phyloP scores from a whole-genome alignment of 352 stramenopile species.

The Phytophthora pistaciae region DNA sequence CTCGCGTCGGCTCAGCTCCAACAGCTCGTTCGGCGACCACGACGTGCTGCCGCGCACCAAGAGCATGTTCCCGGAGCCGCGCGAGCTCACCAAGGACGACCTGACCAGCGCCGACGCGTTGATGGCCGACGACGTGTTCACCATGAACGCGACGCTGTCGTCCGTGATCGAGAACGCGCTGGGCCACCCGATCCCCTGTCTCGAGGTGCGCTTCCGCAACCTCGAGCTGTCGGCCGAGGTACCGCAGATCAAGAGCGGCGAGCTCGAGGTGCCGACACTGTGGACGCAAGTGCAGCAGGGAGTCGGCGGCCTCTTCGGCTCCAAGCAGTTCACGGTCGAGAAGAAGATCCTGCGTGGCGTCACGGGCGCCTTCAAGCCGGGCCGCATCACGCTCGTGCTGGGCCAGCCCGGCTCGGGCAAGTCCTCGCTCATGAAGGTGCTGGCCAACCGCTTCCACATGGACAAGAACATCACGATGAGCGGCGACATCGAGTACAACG shows the following conservation, averaged over 20 bases:
- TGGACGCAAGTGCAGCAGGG: conserved; percentile 16
- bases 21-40: conserved; percentile 21
- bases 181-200: conserved; percentile 53
- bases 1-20: conserved; percentile 33
- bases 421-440: conserved; percentile 52
- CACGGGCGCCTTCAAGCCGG: conserved; percentile 54
- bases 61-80: conserved; percentile 47
- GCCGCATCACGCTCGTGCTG: conserved; percentile 65
- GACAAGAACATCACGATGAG: conserved; percentile 49
- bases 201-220: conserved; percentile 67
- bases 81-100: conserved; percentile 36
- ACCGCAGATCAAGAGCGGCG: conserved; percentile 30
- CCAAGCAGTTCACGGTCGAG: conserved; percentile 5
- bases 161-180: conserved; percentile 54
- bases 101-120: conserved; percentile 59
- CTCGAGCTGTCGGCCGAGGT: conserved; percentile 50
- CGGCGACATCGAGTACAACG: conserved; percentile 60
- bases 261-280: conserved; percentile 50
- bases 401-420: conserved; percentile 36
- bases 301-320: not conserved
- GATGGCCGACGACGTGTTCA: conserved; percentile 59
- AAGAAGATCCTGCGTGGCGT: conserved; percentile 63
- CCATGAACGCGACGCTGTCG: conserved; percentile 64
- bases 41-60: conserved; percentile 26
- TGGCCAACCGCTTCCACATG: conserved; percentile 62